These are phyloP conservation scores for Liriodendron chinense DNA, from an alignment of 164 flowering plant genomes.

Conservation along the genomic window DNA sequence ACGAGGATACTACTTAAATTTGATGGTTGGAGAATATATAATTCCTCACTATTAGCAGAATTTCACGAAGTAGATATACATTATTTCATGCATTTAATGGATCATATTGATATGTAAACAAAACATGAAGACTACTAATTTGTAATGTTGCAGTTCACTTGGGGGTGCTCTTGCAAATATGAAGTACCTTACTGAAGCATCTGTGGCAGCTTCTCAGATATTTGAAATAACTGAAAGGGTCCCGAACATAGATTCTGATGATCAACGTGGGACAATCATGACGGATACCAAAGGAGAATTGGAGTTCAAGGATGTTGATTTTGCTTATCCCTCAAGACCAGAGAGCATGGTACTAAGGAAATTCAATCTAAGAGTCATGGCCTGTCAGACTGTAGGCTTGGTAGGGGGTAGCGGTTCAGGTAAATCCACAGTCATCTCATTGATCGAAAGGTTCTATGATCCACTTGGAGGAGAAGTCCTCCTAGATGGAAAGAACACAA, in stretches of 20 bases:
- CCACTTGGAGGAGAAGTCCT: constrained; percentile 42
- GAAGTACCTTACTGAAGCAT: constrained; percentile 37
- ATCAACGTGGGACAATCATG: constrained; percentile 24
- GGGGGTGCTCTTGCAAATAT: constrained; percentile 36
- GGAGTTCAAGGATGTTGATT: constrained; percentile 37
- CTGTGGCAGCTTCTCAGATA: constrained; percentile 29
- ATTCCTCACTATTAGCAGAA: no score
- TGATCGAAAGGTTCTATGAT: constrained; percentile 58
- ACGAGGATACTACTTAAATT: no score
- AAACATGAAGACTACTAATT: not conserved
- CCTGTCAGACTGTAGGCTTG: constrained; percentile 43
- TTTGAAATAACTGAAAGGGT: constrained; percentile 30
- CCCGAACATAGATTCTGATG: constrained; percentile 31
- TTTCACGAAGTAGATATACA: no score
- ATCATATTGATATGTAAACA: no score
- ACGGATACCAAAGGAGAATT: constrained; percentile 32
- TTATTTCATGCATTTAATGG: no score
- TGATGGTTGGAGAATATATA: no score
- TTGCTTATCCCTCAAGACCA: constrained; percentile 54
- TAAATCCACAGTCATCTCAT: constrained; percentile 46
- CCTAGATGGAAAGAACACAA: constrained; percentile 37
- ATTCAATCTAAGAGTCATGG: constrained; percentile 30
- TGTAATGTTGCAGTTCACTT: constrained; percentile 24
- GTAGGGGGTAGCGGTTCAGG: constrained; percentile 67
- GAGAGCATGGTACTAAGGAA: constrained; percentile 25